These are phyloP conservation scores for Fusarium humuli DNA, from an alignment of 2,329 filamentous ascomycete species.

Conservation along the genomic window DNA sequence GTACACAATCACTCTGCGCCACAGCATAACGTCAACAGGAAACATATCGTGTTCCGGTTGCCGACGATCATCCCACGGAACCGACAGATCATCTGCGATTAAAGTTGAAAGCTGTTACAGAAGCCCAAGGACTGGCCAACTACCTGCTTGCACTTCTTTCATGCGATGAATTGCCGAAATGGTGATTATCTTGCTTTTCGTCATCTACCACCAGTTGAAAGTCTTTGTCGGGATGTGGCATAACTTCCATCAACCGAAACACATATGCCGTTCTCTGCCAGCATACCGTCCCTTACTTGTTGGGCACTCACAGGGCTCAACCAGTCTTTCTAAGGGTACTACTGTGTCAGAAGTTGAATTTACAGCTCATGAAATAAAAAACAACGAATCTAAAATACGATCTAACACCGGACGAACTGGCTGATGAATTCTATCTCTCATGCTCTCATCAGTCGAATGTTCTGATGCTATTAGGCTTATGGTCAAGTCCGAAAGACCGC, in stretches of 20 bases:
- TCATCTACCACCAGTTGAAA: slow-evolving; percentile 1
- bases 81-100: slow-evolving; percentile 17
- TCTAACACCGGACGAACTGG: not conserved
- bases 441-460: not conserved
- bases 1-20: slow-evolving; percentile 17
- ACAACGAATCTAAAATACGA: not conserved
- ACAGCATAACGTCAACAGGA: slow-evolving; percentile 28
- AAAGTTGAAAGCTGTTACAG: slow-evolving; percentile 30
- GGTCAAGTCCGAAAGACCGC: slow-evolving; percentile 7
- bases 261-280: not conserved
- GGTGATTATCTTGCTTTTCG: slow-evolving; percentile 5
- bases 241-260: slow-evolving; percentile 8
- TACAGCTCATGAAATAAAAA: not conserved
- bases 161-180: slow-evolving; percentile 6
- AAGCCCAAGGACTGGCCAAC: slow-evolving; percentile 17
- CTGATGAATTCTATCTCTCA: not conserved
- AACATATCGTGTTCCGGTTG: slow-evolving; percentile 34
- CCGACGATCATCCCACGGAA: slow-evolving; percentile 28
- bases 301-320: slow-evolving; percentile 14
- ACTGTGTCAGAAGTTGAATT: not conserved
- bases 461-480: not conserved
- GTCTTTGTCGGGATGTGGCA: not conserved
- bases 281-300: not conserved
- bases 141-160: slow-evolving; percentile 2
- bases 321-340: not conserved